phyloP scores from a whole-genome alignment of 208 protist species.

The Naegleria fowleri region DNA sequence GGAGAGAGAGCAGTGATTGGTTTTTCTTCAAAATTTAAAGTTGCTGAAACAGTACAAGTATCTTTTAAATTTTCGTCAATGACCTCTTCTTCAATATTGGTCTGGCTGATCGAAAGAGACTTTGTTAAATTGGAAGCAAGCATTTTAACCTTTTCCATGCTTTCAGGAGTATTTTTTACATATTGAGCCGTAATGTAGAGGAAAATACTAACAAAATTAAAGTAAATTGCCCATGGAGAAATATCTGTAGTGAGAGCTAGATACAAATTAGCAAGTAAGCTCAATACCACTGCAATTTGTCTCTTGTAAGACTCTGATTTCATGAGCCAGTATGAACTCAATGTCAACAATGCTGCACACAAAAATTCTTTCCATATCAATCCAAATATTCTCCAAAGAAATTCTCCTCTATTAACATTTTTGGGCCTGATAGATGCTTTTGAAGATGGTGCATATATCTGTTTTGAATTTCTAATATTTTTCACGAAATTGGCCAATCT shows the following conservation, averaged over 20 bases:
- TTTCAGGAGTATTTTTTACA: neutral
- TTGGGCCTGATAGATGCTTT: neutral
- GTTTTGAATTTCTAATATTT: neutral
- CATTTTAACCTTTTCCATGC: neutral
- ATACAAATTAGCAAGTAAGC: neutral
- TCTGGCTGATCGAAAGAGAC: neutral
- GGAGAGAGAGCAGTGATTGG: neutral
- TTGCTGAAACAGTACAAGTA: neutral
- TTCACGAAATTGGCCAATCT: neutral
- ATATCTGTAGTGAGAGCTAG: neutral
- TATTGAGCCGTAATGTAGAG: neutral
- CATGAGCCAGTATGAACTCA: neutral
- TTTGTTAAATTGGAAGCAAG: neutral
- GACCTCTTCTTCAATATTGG: neutral
- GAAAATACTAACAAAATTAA: neutral
- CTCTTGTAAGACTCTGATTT: neutral
- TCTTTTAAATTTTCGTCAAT: neutral
- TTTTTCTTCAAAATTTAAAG: neutral
- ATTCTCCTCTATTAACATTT: neutral
- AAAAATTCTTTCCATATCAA: neutral
- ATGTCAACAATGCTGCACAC: neutral
- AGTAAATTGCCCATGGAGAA: neutral
- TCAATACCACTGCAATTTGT: neutral
- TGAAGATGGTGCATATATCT: neutral
- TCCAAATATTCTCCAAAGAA: neutral